Conservation (phyloP, 139 green algal species). For the Micractinium conductrix region DNA sequence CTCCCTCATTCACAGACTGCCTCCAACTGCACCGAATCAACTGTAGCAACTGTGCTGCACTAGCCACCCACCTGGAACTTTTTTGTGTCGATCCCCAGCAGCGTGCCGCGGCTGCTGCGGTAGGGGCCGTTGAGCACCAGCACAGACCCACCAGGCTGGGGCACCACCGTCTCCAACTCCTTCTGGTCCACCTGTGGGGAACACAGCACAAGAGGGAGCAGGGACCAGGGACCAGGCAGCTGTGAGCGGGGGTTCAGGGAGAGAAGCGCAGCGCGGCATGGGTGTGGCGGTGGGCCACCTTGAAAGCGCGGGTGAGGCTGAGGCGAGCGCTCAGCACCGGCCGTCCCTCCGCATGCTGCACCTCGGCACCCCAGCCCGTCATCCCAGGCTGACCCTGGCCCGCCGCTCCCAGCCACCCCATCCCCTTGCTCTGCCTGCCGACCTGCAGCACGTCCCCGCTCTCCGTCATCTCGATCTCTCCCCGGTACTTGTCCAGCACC, state of each 20-base stretch:
- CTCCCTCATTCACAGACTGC: too few relatives aligned
- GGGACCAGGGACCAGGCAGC: neutral
- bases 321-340: too few relatives aligned
- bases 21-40: too few relatives aligned
- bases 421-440: too few relatives aligned
- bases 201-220: neutral
- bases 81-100: conserved; percentile 72
- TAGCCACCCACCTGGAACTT: conserved; percentile 68
- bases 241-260: neutral
- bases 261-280: too few relatives aligned
- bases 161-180: conserved; percentile 95
- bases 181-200: conserved; percentile 83
- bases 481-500: conserved; percentile 81
- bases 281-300: too few relatives aligned
- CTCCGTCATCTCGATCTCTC: conserved; percentile 80
- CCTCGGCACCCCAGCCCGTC: too few relatives aligned
- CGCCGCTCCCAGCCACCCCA: neutral
- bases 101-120: conserved; percentile 53
- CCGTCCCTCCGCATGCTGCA: neutral
- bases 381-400: too few relatives aligned
- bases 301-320: too few relatives aligned
- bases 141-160: conserved; percentile 68
- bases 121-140: conserved; percentile 81
- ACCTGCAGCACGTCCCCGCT: conserved; percentile 57
- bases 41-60: too few relatives aligned